Percentiles rank a stretch among this genome's conserved stretches.
Evolutionary conservation across 2,329 filamentous ascomycete genomes (phyloP).

Genomic region (Cladophialophora psammophila): DNA sequence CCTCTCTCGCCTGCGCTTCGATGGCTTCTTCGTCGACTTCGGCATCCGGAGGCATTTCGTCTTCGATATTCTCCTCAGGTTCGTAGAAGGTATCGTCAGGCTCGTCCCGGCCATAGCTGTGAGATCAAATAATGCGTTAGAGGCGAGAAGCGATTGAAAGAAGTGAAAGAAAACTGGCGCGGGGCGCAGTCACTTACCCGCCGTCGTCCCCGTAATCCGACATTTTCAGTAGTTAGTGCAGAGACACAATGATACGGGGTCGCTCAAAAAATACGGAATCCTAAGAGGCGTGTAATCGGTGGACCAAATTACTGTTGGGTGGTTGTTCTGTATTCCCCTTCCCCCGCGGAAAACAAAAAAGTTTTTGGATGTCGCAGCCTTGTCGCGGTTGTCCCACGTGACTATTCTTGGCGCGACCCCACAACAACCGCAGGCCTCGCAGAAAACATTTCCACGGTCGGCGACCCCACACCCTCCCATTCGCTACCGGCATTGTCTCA

Average conservation of each 20-base stretch:
- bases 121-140: slow-evolving; percentile 23
- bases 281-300: background rate
- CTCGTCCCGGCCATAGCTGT: slow-evolving; percentile 39
- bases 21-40: slow-evolving; percentile 54
- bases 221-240: slow-evolving; percentile 57
- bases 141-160: background rate
- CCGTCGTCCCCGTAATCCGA: slow-evolving; percentile 77
- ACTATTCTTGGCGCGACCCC: background rate
- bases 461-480: slow-evolving; percentile 24
- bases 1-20: slow-evolving; percentile 57
- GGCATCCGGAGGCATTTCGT: slow-evolving; percentile 64
- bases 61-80: slow-evolving; percentile 66
- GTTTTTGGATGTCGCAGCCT: slow-evolving; percentile 4
- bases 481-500: slow-evolving; percentile 14
- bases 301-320: background rate
- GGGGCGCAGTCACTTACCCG: slow-evolving; percentile 58
- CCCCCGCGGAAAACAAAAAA: background rate
- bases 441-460: slow-evolving; percentile 1
- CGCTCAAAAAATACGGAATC: background rate
- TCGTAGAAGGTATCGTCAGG: slow-evolving; percentile 54
- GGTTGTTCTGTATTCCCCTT: slow-evolving; percentile 6
- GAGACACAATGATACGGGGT: slow-evolving; percentile 4
- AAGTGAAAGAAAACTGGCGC: slow-evolving; percentile 39
- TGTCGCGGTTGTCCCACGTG: background rate
- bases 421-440: slow-evolving; percentile 9